Percentiles rank a stretch among this genome's conserved stretches.
Conservation (phyloP, 2,329 filamentous ascomycete genomes). For the Hansfordia pulvinata region DNA sequence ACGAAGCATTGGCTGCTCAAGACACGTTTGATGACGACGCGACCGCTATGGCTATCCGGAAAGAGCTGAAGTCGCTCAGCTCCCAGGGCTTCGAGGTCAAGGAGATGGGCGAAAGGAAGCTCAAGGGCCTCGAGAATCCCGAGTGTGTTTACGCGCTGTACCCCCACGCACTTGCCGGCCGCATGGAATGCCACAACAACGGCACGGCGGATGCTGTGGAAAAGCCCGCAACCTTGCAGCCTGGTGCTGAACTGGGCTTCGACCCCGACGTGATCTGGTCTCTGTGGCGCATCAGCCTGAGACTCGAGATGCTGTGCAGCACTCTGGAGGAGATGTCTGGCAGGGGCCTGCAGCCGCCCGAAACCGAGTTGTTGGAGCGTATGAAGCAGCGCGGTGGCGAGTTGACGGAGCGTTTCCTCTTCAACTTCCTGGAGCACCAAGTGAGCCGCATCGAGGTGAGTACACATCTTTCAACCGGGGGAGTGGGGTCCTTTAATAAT, state of each 20-base stretch:
- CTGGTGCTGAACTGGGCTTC: slow-evolving; percentile 55
- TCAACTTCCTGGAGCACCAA: slow-evolving; percentile 89
- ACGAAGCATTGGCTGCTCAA: slow-evolving; percentile 54
- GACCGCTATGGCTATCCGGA: slow-evolving; percentile 64
- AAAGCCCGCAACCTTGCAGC: slow-evolving; percentile 47
- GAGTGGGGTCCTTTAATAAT: too few species aligned
- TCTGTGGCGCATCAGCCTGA: slow-evolving; percentile 77
- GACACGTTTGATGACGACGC: slow-evolving; percentile 65
- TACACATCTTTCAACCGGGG: slow-evolving; percentile 7
- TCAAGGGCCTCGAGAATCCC: slow-evolving; percentile 95
- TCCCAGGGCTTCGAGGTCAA: slow-evolving; percentile 95
- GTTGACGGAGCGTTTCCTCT: slow-evolving; percentile 74
- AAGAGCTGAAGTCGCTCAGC: slow-evolving; percentile 74
- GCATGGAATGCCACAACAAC: slow-evolving; percentile 55
- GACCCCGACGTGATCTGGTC: slow-evolving; percentile 80
- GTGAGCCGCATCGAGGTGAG: slow-evolving; percentile 89
- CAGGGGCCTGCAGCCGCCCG: slow-evolving; percentile 58
- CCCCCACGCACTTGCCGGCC: slow-evolving; percentile 72
- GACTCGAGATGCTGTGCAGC: slow-evolving; percentile 87
- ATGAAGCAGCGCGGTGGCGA: slow-evolving; percentile 59
- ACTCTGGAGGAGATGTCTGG: slow-evolving; percentile 60
- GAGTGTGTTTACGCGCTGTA: slow-evolving; percentile 94
- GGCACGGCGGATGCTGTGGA: slow-evolving; percentile 22
- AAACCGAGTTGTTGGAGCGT: slow-evolving; percentile 67
- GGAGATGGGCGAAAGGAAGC: slow-evolving; percentile 84